Base-by-base conservation (phyloP, 1,139 yeast species). In the Nakaseomyces nivariensis region DNA sequence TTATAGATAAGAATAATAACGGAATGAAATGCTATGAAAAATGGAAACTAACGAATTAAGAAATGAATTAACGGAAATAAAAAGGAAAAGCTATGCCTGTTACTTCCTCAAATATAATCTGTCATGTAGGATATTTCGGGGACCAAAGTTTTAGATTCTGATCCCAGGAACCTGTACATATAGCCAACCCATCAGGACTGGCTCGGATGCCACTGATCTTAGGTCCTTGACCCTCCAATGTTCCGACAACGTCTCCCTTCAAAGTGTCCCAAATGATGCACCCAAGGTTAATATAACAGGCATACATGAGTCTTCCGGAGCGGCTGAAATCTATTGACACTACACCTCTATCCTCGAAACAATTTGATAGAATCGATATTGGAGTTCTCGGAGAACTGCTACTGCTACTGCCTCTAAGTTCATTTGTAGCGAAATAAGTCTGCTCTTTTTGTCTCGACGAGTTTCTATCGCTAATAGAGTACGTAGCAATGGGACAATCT, bases 241-340 rank as follows among this genome's bases (percentile, higher is more conserved):
- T 71, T 1, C 89, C 90, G 4, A 87, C 77, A 33, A 84, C 70
- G 52, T 78, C 80, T 17, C 79, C 81, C 54, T 78, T 80, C 37
- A 89, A 69, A 1, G 79, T 72, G 62, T 89, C 97, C 95, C 96
- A 86, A 3, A 85, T 75, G 27, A 84, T 70, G 57, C 92, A 81
- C 1, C 86, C 83, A 46, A 78, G 76, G 53, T 87, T 94, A 0
- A 89, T 79, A 65, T 86, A 86, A 50, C 94, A 84, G 0, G 82
- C 74, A 63, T 83, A 84, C 67, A 88, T 69, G 29, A 88, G 66
- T 47, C 97, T 68, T 0, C 96, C 96, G 44, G 92, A 82, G 8
- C 69, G 71, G 42, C 95, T 83, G 60, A 85, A 83, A 61, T 83
- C 92, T 22, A 88, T 62, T 0, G 94, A 80, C 10, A 79, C 71